Evolutionary conservation across 1,284 basidiomycete species (phyloP), one percentile per base, ranked within the genome.

Genomic region (Ganoderma boninense): DNA sequence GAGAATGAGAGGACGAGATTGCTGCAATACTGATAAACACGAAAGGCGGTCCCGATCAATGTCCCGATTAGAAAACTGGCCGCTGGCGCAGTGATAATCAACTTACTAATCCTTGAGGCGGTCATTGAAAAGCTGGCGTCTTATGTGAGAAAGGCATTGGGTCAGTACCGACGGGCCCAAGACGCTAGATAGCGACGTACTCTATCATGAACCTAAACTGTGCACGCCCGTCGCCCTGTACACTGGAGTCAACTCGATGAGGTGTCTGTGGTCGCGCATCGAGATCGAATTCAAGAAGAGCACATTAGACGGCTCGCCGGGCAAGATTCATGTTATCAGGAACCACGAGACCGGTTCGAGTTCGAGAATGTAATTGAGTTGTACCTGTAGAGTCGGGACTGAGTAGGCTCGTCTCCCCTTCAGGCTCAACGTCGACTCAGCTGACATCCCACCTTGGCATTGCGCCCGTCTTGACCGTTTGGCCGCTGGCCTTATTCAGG

Each of bases 171-270:
- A 26, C 4, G 29, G 29, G 29, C 23, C 49, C 49, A 26, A 26
- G 23, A 52, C 49, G 49, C 49, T 13, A n/a, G 46, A 49, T 23
- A 43, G 10, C 23, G 10, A 26, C 6, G 2, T 23, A 52, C 49
- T 26, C 49, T 52, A 52, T 52, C 49, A 52, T 14, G 49, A 52
- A 52, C 49, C 49, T 52, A 52, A 52, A 52, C 49, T 52, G 23
- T 20, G 49, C 49, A 26, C 8, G 11, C 5, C 23, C 10, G n/a
- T 23, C 38, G 10, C 38, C 14, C 23, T 26, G n/a, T 23, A 52
- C 11, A 23, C 23, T 26, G 49, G 23, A 52, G 49, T 52, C 26
- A 11, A 26, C 4, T 20, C 49, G 20, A 52, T 14, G 49, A 52
- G 13, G 23, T 52, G 11, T 23, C 13, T 52, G 13, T 57, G 14